Evolutionary conservation across 2,329 filamentous ascomycete species (phyloP), one percentile per base, ranked within the genome.

Genomic region (Pleurostoma richardsiae): DNA sequence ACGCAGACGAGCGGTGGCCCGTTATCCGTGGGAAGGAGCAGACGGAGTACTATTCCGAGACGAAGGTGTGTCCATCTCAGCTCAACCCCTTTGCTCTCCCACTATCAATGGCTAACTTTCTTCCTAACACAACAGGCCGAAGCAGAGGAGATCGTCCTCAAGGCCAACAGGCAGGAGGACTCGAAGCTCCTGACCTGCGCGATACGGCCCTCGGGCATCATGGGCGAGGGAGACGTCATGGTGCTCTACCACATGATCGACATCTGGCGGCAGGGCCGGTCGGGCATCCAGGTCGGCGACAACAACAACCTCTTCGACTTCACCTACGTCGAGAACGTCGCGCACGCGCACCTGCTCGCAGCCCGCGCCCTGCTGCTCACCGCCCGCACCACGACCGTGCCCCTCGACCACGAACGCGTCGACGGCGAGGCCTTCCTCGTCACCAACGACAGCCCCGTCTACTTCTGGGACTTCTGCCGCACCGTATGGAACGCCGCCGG

Each of bases 381-480:
- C 2, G 68, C 74, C 49, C 70, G 77, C n/a, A 52, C 65, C 31
- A 67, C 72, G 45, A 83, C 79, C 26, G 73, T 76, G 0, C 83
- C 83, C n/a, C 76, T 88, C 36, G 82, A 87, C 66, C 70, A 82
- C 67, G 86, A 90, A 70, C 77, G 77, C 49, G 82, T 91, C 43
- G 88, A 91, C 62, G 94, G 92, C 49, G 85, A 96, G 65, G 84
- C 84, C 43, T 92, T 97, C 72, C 83, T 96, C 69, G 81, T 97
- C 60, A 94, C 90, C 48, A 97, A 97, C 65, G 88, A 90, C 67
- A 75, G 82, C 56, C 92, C 92, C 4, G 76, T 95, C 26, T 92
- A 92, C 64, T 95, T 96, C 67, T 95, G 94, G 83, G 90, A 95
- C 66, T 87, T 95, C 62, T 82, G 87, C 49, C 79, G 88, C 39